Evolutionary conservation across 2,329 filamentous ascomycete species (phyloP).

Genomic region (Cephalotrichum gorgonifer): DNA sequence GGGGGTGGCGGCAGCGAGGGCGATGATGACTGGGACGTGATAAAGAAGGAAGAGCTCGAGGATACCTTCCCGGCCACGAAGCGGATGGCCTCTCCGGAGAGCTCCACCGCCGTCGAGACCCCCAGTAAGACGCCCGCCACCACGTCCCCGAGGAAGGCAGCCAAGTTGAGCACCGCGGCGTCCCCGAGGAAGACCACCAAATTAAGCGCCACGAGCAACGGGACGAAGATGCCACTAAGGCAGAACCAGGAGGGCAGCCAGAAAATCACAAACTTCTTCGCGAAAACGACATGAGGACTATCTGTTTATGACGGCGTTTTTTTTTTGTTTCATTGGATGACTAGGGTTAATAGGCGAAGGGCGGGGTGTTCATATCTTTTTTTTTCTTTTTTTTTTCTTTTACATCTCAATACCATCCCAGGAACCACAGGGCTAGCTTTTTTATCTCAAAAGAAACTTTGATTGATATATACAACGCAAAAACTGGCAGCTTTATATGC

Average conservation of each 20-base stretch:
- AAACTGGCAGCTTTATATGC: neutral
- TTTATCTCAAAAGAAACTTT: no score
- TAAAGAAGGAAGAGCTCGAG: neutral
- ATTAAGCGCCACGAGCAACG: neutral
- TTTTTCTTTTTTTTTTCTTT: neutral
- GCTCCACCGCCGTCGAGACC: neutral
- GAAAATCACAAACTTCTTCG: constrained; percentile 5
- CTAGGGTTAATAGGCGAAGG: no score
- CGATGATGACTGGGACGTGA: neutral
- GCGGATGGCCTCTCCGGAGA: neutral
- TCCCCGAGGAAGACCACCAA: constrained; percentile 1
- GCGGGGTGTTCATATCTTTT: neutral
- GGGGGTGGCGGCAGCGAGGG: neutral
- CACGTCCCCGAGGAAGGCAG: neutral
- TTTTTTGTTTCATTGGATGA: neutral
- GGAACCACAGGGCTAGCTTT: no score
- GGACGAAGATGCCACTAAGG: neutral
- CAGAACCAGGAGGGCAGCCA: neutral
- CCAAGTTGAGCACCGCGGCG: neutral
- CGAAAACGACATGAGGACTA: neutral
- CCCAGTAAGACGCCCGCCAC: neutral
- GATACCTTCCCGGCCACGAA: neutral
- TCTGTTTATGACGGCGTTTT: neutral
- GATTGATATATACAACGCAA: neutral
- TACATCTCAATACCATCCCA: no score